Conservation (phyloP, 345 rosid species). For the Pugionium cornutum region DNA sequence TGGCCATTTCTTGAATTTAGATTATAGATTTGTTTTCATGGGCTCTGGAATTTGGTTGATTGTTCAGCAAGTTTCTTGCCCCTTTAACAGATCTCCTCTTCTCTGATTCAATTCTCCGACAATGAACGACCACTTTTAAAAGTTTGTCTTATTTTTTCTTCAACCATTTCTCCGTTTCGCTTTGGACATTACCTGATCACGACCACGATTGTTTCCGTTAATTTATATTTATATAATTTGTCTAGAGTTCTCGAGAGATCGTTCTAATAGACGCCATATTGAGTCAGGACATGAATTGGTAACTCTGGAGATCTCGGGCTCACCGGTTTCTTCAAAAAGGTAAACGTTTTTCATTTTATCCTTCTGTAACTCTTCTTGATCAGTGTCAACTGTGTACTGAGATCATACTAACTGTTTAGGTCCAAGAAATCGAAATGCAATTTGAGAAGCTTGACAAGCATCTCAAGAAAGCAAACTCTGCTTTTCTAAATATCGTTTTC, state of each 20-base stretch:
- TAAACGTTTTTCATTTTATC: slow-evolving; percentile 5
- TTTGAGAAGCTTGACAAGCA: slow-evolving; percentile 76
- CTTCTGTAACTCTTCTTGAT: slow-evolving; percentile 14
- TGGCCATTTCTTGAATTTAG: too few relatives aligned
- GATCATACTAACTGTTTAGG: slow-evolving; percentile 45
- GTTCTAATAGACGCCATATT: slow-evolving; percentile 62
- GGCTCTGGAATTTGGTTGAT: slow-evolving; percentile 12
- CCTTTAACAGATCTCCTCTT: slow-evolving; percentile 27
- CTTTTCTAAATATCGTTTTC: background rate
- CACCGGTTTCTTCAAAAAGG: slow-evolving; percentile 87
- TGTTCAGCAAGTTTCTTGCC: slow-evolving; percentile 40
- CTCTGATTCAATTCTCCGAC: slow-evolving; percentile 38
- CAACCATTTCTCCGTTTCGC: slow-evolving; percentile 7
- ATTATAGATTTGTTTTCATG: background rate
- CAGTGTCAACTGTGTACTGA: background rate
- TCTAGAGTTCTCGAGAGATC: slow-evolving; percentile 71
- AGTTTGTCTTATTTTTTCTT: slow-evolving; percentile 41
- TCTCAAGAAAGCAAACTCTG: slow-evolving; percentile 47
- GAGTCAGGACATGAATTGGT: slow-evolving; percentile 62
- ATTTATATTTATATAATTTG: slow-evolving; percentile 58
- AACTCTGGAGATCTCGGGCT: slow-evolving; percentile 76
- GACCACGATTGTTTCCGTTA: background rate
- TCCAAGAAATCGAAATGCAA: slow-evolving; percentile 86
- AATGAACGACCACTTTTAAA: slow-evolving; percentile 79
- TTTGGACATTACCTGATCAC: slow-evolving; percentile 11